Percentiles rank a stretch among this genome's conserved stretches.
Conservation (phyloP, 495 filamentous ascomycete species). For the Parathielavia appendiculata region DNA sequence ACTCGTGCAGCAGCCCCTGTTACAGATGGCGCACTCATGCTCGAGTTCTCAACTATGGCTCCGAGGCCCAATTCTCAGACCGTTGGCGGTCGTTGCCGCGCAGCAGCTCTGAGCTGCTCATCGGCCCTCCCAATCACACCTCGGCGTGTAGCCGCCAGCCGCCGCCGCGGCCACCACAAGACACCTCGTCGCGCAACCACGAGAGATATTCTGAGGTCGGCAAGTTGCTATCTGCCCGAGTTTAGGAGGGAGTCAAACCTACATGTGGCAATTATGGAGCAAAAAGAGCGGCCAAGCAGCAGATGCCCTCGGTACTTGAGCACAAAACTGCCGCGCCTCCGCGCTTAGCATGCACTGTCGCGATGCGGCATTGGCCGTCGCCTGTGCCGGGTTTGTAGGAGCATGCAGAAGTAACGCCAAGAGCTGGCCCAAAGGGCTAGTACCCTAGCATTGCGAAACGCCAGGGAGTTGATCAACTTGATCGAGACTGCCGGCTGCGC, state of each 20-base stretch:
- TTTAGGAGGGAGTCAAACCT: neutral
- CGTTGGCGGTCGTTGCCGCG: constrained; percentile 5
- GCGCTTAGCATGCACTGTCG: neutral
- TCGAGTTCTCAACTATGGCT: neutral
- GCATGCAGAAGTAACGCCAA: neutral
- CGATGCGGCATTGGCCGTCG: neutral
- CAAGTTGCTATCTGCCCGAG: neutral
- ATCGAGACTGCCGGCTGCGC: neutral
- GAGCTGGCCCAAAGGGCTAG: neutral
- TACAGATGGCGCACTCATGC: neutral
- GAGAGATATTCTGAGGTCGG: neutral
- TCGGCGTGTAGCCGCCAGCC: constrained; percentile 12
- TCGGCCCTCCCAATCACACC: constrained; percentile 14
- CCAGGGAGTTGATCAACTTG: constrained; percentile 6
- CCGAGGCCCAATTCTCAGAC: neutral
- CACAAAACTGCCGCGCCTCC: neutral
- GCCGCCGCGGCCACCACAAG: neutral
- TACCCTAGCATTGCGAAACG: neutral
- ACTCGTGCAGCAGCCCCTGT: neutral
- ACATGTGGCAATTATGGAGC: neutral
- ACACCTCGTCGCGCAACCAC: neutral
- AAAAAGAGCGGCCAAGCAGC: neutral
- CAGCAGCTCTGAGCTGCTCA: constrained; percentile 2
- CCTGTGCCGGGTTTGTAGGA: neutral
- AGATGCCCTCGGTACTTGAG: neutral